Base-by-base conservation (phyloP, 139 green algal genomes). In the Chlamydomonas schloesseri region DNA sequence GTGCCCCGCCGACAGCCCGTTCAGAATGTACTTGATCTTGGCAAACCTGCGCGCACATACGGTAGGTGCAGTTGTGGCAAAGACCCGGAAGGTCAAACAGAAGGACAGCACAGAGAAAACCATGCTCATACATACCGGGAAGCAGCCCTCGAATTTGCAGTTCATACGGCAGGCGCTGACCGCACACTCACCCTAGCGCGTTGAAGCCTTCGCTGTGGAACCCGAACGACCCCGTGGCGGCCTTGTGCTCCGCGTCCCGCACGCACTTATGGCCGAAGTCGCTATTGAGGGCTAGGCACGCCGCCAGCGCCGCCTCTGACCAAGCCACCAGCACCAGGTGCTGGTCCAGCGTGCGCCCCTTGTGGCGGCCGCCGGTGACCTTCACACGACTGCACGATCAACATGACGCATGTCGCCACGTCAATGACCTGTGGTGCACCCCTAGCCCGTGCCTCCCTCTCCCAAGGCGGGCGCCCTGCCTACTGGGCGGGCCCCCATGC, bases 1-100 rank as follows among this genome's bases (percentile, higher is more conserved):
- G 46, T 85, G 67, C n/a, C 79, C 79, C 26, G 67, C 65, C 29
- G 67, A 77, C 5, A 85, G 79, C n/a, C 47, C 79, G 79, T 85
- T 85, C 11, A 85, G 79, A 67, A 85, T 85, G 79, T 85, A 85
- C 79, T 85, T 85, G 47, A 85, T 68, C 65, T 85, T 85, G 64
- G 79, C 79, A 23, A 67, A 67, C 23, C 60, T 67, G 24, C 42
- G 42, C 42, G 42, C 42, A 50, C 42, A 8, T n/a, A n/a, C n/a
- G n/a, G n/a, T n/a, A n/a, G n/a, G n/a, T n/a, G n/a, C n/a, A n/a
- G n/a, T n/a, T n/a, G n/a, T n/a, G n/a, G n/a, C n/a, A n/a, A n/a
- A n/a, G n/a, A n/a, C n/a, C n/a, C 42, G 42, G 42, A 50, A 50
- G 8, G 42, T 50, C 42, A 8, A 50, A 5, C 8, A 5, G 42